Conservation (phyloP, 306 rosid genomes). For the Casuarina equisetifolia region DNA sequence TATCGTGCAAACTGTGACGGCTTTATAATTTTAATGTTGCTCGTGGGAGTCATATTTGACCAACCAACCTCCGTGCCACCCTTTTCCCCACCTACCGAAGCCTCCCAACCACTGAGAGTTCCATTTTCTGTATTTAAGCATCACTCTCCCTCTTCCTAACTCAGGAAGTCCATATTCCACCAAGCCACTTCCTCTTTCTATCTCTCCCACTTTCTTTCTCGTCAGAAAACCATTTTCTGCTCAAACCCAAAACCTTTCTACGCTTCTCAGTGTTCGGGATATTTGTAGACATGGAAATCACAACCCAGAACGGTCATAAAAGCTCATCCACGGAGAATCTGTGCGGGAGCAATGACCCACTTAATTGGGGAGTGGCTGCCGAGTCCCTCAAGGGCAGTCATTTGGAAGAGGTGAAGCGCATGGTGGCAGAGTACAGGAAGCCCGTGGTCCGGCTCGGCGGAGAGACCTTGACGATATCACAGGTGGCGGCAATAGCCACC, state of each 20-base stretch:
- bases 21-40: too few relatives aligned
- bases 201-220: neutral
- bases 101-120: conserved; percentile 14
- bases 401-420: conserved; percentile 83
- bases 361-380: conserved; percentile 69
- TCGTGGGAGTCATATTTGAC: conserved; percentile 29
- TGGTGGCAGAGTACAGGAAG: conserved; percentile 73
- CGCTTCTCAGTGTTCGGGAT: neutral
- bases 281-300: conserved; percentile 36
- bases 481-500: conserved; percentile 75
- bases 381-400: conserved; percentile 69
- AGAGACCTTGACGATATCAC: conserved; percentile 58
- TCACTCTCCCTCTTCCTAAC: conserved; percentile 11
- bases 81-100: conserved; percentile 60
- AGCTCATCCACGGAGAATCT: conserved; percentile 5
- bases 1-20: too few relatives aligned
- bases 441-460: conserved; percentile 72
- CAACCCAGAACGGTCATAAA: conserved; percentile 14
- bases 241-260: neutral
- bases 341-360: conserved; percentile 52
- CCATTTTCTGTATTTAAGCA: conserved; percentile 35
- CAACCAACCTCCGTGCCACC: conserved; percentile 44
- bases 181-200: conserved; percentile 18
- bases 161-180: conserved; percentile 26
- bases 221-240: neutral